Base-by-base conservation (phyloP, 768 basidiomycete genomes). In the Pisolithus marmoratus region DNA sequence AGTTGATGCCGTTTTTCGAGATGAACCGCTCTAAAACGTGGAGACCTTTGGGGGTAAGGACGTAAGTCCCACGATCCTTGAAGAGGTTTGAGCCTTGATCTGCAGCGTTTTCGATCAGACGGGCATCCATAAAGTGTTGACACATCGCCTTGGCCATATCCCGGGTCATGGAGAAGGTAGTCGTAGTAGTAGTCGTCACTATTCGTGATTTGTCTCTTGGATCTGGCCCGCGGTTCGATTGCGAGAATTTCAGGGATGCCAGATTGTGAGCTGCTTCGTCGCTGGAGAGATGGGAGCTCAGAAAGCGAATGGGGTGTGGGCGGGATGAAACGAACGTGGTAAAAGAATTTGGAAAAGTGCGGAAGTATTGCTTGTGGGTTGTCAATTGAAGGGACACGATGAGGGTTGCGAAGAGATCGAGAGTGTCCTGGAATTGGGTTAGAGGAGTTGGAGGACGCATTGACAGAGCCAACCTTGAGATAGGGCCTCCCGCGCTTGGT, bases 81-180 rank as follows among this genome's bases (percentile, higher is more conserved):
- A 99, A 99, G 38, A 90, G 79, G 60, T 87, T 85, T 15, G 88
- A 87, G 22, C 79, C 77, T 31, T 87, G 87, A 71, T 99, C 96
- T 17, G 90, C 83, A 15, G 93, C 95, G 66, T 97, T 97, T 72
- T 97, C 94, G 58, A 98, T 94, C 56, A 98, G 79, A 58, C 94
- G 90, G 52, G 96, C 94, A 60, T 98, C 96, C 92, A 99, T 96
- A 66, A 98, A 98, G 67, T 98, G 94, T 72, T 99, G 96, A 73
- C 92, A 90, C 87, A 99, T 98, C 31, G 92, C 93, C 74, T 97
- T 98, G 57, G 96, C 96, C 90, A 99, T 98, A 42, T 99, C 96
- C 60, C 96, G 87, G 59, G 93, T 92, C 96, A 99, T 98, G 55
- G 93, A 93, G 75, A 99, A 99, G 31, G 96, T 99, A 40, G 96